Evolutionary conservation across 1,284 basidiomycete genomes (phyloP).

Genomic region (Stereum hirsutum): DNA sequence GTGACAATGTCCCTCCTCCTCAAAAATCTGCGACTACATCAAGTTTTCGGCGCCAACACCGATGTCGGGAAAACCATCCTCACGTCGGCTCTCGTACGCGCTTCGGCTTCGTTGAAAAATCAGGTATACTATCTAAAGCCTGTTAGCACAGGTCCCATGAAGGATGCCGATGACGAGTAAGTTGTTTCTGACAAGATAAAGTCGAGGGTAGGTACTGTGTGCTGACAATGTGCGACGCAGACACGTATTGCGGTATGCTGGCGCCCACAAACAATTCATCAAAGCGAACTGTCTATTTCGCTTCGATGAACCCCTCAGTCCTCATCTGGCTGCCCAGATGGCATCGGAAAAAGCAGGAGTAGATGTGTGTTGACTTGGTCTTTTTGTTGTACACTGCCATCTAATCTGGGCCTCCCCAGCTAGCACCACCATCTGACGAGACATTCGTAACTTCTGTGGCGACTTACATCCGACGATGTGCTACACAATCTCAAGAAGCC

Average conservation of each 20-base stretch:
- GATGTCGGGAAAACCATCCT: slow-evolving; percentile 91
- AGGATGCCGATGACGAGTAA: slow-evolving; percentile 78
- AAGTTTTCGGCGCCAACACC: slow-evolving; percentile 88
- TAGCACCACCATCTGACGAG: slow-evolving; percentile 43
- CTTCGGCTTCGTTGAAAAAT: slow-evolving; percentile 46
- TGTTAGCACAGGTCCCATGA: slow-evolving; percentile 77
- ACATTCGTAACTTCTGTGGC: slow-evolving; percentile 66
- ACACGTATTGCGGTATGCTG: slow-evolving; percentile 59
- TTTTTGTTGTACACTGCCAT: not conserved
- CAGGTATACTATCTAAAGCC: slow-evolving; percentile 83
- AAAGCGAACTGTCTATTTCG: slow-evolving; percentile 71
- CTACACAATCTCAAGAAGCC: slow-evolving; percentile 18
- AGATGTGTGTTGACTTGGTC: slow-evolving; percentile 11
- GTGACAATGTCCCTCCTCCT: slow-evolving; percentile 46
- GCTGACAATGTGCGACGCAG: slow-evolving; percentile 28
- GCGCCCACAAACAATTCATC: slow-evolving; percentile 32
- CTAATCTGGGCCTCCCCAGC: slow-evolving; percentile 16
- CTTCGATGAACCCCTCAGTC: slow-evolving; percentile 86
- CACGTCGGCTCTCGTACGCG: slow-evolving; percentile 73
- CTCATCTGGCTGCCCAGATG: slow-evolving; percentile 79
- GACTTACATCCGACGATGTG: slow-evolving; percentile 48
- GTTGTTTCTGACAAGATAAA: slow-evolving; percentile 21
- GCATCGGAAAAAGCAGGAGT: slow-evolving; percentile 31
- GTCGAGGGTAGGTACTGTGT: slow-evolving; percentile 1
- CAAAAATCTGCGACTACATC: slow-evolving; percentile 76